phyloP scores from a whole-genome alignment of 2,329 filamentous ascomycete genomes.

The Trichoderma gracile region DNA sequence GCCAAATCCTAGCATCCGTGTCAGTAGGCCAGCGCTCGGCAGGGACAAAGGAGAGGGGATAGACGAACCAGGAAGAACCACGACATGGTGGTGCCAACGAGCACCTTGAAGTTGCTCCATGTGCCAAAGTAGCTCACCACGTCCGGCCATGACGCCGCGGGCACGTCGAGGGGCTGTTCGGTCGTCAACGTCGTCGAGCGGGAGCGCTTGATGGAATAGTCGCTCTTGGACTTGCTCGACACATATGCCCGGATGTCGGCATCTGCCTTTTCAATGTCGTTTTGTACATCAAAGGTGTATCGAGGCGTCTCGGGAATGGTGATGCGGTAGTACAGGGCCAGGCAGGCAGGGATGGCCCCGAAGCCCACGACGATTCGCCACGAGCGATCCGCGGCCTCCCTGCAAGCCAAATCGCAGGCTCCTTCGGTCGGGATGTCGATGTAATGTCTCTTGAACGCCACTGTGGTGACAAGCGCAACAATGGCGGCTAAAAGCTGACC shows the following conservation, averaged over 20 bases:
- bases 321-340: conserved; percentile 82
- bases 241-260: conserved; percentile 67
- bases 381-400: conserved; percentile 72
- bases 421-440: conserved; percentile 42
- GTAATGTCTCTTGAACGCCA: conserved; percentile 60
- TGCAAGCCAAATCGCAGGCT: conserved; percentile 63
- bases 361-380: conserved; percentile 82
- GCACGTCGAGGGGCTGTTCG: conserved; percentile 56
- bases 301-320: conserved; percentile 84
- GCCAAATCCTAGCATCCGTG: conserved; percentile 55
- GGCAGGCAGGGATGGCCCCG: conserved; percentile 73
- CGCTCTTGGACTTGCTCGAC: conserved; percentile 49
- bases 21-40: conserved; percentile 26
- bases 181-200: conserved; percentile 50
- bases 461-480: conserved; percentile 67
- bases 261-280: conserved; percentile 73
- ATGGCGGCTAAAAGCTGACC: conserved; percentile 74
- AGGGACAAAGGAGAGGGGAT: neutral
- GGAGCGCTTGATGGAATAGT: conserved; percentile 49
- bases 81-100: conserved; percentile 74
- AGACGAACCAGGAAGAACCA: conserved; percentile 70
- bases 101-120: conserved; percentile 69
- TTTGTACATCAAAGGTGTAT: conserved; percentile 78
- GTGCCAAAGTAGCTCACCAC: conserved; percentile 66
- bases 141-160: conserved; percentile 70